These are phyloP conservation scores for Candida suzukii DNA, from an alignment of 805 yeast genomes.

Conservation along the genomic window DNA sequence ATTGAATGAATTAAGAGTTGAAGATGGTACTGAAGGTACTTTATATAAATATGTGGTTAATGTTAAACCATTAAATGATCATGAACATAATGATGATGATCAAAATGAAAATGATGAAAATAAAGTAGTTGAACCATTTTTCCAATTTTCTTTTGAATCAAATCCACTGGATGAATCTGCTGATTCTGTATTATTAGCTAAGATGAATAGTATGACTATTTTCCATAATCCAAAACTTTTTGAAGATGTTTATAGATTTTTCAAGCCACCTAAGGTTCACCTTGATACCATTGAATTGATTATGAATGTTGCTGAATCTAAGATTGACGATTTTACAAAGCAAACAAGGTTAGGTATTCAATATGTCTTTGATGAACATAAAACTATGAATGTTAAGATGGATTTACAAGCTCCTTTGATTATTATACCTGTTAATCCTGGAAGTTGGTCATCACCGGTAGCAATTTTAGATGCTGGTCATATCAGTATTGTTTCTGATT, in stretches of 20 bases:
- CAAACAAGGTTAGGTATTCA: slow-evolving; percentile 91
- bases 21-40: slow-evolving; percentile 76
- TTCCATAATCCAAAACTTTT: slow-evolving; percentile 82
- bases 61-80: slow-evolving; percentile 55
- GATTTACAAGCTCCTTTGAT: slow-evolving; percentile 93
- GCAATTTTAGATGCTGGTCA: slow-evolving; percentile 95
- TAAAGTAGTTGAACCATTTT: slow-evolving; percentile 51
- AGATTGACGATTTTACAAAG: slow-evolving; percentile 82
- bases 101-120: slow-evolving; percentile 9
- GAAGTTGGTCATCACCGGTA: slow-evolving; percentile 78
- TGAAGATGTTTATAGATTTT: slow-evolving; percentile 67
- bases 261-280: slow-evolving; percentile 81
- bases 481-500: slow-evolving; percentile 72
- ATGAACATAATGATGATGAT: slow-evolving; percentile 15
- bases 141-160: slow-evolving; percentile 73
- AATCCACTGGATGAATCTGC: slow-evolving; percentile 84
- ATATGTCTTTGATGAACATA: slow-evolving; percentile 91
- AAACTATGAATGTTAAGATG: slow-evolving; percentile 75
- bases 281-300: slow-evolving; percentile 85
- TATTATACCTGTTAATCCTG: slow-evolving; percentile 76
- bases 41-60: slow-evolving; percentile 85
- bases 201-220: slow-evolving; percentile 79
- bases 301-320: slow-evolving; percentile 90
- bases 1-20: slow-evolving; percentile 74
- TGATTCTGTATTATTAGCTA: slow-evolving; percentile 68